Evolutionary conservation across 768 basidiomycete genomes (phyloP), one percentile per base, ranked within the genome.

Genomic region (Mrakia frigida): DNA sequence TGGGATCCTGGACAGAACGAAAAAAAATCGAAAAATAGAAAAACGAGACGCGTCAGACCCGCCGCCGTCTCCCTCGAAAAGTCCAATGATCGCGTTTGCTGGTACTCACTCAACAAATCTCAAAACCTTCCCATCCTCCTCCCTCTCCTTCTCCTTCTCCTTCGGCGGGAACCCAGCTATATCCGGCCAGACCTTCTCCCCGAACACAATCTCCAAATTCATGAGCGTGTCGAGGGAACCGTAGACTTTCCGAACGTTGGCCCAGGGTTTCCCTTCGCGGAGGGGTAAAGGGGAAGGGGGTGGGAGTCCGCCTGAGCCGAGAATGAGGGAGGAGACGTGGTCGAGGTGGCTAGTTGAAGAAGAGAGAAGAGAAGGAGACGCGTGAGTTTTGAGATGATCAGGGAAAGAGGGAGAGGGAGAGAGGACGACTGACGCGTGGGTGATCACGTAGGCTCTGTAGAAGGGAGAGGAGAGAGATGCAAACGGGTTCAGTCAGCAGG

Each of bases 181-280:
- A 78, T 88, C 89, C 0, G 94, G 94, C 94, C 94, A 96, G 56
- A 93, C 85, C 10, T 90, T 87, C 81, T 89, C 92, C 0, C 89
- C 87, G 81, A 95, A 94, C 1, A 92, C 84, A 14, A 85, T 87
- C 78, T 92, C 89, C 0, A 94, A 84, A 82, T 90, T 89, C 79
- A 88, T 82, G 61, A 94, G 86, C 14, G 89, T 89, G 72, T 88
- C 61, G 59, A 77, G 46, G 41, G 70, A 52, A 23, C 61, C 75
- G 41, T 67, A 77, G 9, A 77, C 75, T 10, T 43, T 59, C 13
- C 75, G 70, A 23, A 70, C 56, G 60, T 21, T 41, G 31, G 33
- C 3, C 63, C 73, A 74, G 14, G 61, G 6, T 37, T 53, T 28
- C 33, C 50, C 50, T 37, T 16, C 35, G 18, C 14, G 21, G 16